phyloP scores from a whole-genome alignment of 495 filamentous ascomycete genomes.

The Lasiosphaeris hirsuta region DNA sequence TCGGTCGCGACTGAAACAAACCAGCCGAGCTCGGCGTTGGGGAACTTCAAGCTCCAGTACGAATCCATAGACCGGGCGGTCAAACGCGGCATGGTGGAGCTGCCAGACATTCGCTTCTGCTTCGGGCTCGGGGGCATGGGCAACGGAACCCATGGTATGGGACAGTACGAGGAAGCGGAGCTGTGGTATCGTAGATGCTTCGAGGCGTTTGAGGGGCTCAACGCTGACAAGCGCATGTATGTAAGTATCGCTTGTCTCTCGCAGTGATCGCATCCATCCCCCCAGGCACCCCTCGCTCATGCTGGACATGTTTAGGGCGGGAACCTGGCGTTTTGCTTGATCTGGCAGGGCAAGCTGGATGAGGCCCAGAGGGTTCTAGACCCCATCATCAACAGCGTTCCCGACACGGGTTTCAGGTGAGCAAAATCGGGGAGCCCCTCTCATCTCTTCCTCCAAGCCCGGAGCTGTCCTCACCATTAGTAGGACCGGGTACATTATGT shows the following conservation, averaged over 20 bases:
- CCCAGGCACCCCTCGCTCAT: background rate
- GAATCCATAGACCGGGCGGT: background rate
- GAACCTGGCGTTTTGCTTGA: constrained; percentile 1
- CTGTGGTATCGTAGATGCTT: constrained; percentile 1
- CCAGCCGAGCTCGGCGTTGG: background rate
- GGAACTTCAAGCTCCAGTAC: constrained; percentile 3
- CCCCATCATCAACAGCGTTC: background rate
- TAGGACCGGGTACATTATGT: constrained; percentile 2
- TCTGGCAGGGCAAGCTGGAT: constrained; percentile 3
- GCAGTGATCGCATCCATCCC: too few species aligned
- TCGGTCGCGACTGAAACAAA: background rate
- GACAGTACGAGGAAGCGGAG: background rate
- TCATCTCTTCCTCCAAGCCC: too few species aligned
- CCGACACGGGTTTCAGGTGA: background rate
- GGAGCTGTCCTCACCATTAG: background rate
- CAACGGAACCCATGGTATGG: background rate
- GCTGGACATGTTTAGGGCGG: background rate
- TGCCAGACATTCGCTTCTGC: constrained; percentile 2
- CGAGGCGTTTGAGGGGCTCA: background rate
- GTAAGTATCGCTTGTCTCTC: background rate
- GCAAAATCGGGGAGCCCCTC: background rate
- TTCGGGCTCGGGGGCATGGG: background rate
- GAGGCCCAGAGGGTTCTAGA: background rate
- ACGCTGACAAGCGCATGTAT: background rate
- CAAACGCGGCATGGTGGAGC: background rate